Conservation (phyloP, 768 basidiomycete genomes). For the Wakefieldia striispora region DNA sequence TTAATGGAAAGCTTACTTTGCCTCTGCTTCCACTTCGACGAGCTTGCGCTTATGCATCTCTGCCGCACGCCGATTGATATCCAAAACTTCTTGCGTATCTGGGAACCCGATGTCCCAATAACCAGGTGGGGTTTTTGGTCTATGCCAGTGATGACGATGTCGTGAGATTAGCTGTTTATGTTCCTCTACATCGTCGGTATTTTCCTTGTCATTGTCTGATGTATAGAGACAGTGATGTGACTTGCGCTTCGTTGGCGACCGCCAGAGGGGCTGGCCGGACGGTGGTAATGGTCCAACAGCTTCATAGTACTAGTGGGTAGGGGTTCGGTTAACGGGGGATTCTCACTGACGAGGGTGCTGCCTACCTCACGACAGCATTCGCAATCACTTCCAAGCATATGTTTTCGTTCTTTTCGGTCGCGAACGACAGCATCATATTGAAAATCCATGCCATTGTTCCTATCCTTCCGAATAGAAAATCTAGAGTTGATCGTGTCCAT, state of each 20-base stretch:
- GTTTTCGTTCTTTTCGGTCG: conserved; percentile 56
- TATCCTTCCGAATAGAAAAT: conserved; percentile 63
- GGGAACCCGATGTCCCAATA: conserved; percentile 95
- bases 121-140: conserved; percentile 74
- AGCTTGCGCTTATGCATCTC: conserved; percentile 71
- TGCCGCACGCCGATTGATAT: conserved; percentile 72
- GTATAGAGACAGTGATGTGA: background rate
- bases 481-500: conserved; percentile 55
- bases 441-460: conserved; percentile 63
- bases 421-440: conserved; percentile 80
- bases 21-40: conserved; percentile 57
- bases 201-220: conserved; percentile 27
- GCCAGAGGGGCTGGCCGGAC: conserved; percentile 72
- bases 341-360: conserved; percentile 1
- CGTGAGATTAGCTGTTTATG: conserved; percentile 72
- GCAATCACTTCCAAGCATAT: conserved; percentile 75
- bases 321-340: background rate
- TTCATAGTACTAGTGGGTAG: conserved; percentile 64
- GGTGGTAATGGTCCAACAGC: conserved; percentile 72
- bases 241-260: conserved; percentile 49
- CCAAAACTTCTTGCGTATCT: conserved; percentile 72
- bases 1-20: conserved; percentile 39
- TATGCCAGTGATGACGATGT: conserved; percentile 69
- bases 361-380: conserved; percentile 77
- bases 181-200: conserved; percentile 36